Percentiles rank a stretch among this genome's conserved stretches.
phyloP scores from a whole-genome alignment of 2,329 filamentous ascomycete species.

The Trichoderma arundinaceum region DNA sequence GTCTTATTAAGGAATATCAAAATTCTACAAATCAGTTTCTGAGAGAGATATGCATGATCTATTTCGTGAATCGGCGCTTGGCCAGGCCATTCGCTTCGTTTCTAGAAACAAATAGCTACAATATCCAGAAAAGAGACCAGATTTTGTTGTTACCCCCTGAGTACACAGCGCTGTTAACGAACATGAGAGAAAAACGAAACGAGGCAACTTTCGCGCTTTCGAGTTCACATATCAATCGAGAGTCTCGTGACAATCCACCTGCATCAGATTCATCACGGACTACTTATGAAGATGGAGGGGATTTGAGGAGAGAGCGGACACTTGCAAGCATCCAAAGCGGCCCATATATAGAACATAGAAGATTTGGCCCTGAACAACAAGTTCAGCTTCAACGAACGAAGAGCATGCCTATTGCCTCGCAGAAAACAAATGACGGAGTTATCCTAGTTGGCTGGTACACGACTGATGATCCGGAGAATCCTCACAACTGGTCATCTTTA shows the following conservation, averaged over 20 bases:
- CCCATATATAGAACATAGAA: slow-evolving; percentile 2
- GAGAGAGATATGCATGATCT: not conserved
- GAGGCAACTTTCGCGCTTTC: not conserved
- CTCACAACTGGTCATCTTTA: slow-evolving; percentile 25
- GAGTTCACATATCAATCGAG: not conserved
- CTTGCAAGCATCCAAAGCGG: not conserved
- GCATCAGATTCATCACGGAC: not conserved
- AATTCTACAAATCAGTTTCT: not conserved
- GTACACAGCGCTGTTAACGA: not conserved
- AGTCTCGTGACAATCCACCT: not conserved
- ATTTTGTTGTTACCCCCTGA: slow-evolving; percentile 3
- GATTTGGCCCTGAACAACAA: slow-evolving; percentile 16
- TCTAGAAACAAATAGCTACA: slow-evolving; percentile 14
- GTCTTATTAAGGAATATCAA: not conserved
- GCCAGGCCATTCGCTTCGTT: slow-evolving; percentile 17
- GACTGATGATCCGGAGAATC: slow-evolving; percentile 28
- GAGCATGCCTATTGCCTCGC: not conserved
- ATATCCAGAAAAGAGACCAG: not conserved
- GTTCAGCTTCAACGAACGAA: slow-evolving; percentile 2
- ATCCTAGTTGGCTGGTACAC: slow-evolving; percentile 30
- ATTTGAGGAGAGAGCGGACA: not conserved
- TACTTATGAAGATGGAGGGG: not conserved
- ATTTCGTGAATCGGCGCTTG: slow-evolving; percentile 18
- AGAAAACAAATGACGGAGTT: slow-evolving; percentile 26
- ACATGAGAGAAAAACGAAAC: not conserved